These are phyloP conservation scores for Arthroderma sp. DNA, from an alignment of 2,329 filamentous ascomycete genomes.

Conservation along the genomic window DNA sequence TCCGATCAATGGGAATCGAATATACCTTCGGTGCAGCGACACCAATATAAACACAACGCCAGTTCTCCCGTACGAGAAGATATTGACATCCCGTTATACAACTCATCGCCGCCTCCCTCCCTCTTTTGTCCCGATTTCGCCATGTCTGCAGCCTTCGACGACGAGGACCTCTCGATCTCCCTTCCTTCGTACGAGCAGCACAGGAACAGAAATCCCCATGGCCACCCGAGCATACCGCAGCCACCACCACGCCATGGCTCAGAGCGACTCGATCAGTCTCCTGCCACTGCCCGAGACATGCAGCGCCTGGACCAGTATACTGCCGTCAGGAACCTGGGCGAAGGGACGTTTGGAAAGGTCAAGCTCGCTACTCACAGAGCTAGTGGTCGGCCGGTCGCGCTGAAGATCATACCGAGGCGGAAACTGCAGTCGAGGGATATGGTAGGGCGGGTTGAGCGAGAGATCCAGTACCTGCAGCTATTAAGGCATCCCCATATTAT, in stretches of 20 bases:
- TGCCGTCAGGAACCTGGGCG: constrained; percentile 78
- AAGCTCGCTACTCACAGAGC: constrained; percentile 89
- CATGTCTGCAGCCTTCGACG: constrained; percentile 28
- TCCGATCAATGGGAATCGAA: neutral
- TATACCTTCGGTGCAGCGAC: neutral
- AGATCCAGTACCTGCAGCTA: constrained; percentile 95
- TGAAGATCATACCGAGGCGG: constrained; percentile 95
- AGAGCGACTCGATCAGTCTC: constrained; percentile 29
- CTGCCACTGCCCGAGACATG: constrained; percentile 47
- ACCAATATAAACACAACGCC: neutral
- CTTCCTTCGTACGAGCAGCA: constrained; percentile 18
- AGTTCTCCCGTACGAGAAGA: neutral
- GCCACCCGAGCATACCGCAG: constrained; percentile 13
- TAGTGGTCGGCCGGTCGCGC: constrained; percentile 85
- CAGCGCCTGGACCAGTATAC: constrained; percentile 87
- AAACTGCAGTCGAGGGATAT: constrained; percentile 95
- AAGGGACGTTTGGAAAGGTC: constrained; percentile 97
- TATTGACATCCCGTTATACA: neutral
- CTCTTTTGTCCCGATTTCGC: neutral
- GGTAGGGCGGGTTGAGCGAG: constrained; percentile 91
- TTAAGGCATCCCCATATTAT: constrained; percentile 97
- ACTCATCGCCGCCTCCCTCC: too few species aligned
- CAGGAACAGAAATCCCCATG: constrained; percentile 14
- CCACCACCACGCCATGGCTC: constrained; percentile 7
- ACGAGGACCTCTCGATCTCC: constrained; percentile 29